phyloP scores from a whole-genome alignment of 2,329 filamentous ascomycete species.

The Acarospora socialis region DNA sequence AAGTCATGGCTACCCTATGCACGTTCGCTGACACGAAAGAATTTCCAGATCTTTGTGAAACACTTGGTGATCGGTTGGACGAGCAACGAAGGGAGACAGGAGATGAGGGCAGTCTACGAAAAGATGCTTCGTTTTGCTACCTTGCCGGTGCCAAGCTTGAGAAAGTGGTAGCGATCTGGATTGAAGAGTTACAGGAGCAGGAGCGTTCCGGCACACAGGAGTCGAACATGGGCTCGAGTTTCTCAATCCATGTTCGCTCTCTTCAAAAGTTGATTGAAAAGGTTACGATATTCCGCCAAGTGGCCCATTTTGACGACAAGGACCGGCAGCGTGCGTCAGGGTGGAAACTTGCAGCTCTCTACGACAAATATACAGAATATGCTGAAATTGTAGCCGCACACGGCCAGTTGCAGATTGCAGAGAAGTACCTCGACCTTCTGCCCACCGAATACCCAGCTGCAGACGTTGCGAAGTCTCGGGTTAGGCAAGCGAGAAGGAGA shows the following conservation, averaged over 20 bases:
- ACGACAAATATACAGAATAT: conserved; percentile 94
- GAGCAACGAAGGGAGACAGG: conserved; percentile 43
- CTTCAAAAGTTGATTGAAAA: conserved; percentile 95
- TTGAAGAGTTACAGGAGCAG: conserved; percentile 70
- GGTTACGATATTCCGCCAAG: conserved; percentile 88
- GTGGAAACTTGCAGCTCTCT: conserved; percentile 81
- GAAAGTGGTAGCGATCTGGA: conserved; percentile 93
- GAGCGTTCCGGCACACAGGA: conserved; percentile 62
- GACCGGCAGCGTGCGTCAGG: conserved; percentile 57
- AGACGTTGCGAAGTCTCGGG: conserved; percentile 70
- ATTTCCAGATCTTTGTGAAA: conserved; percentile 89
- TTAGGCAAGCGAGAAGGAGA: conserved; percentile 69
- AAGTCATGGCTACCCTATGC: conserved; percentile 89
- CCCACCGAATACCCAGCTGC: conserved; percentile 73
- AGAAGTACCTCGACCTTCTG: conserved; percentile 81
- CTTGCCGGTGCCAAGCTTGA: conserved; percentile 90
- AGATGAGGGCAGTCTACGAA: conserved; percentile 46
- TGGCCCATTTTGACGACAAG: conserved; percentile 76
- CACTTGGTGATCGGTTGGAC: conserved; percentile 77
- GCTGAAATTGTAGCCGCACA: conserved; percentile 87
- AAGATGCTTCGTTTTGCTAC: conserved; percentile 94
- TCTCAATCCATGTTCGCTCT: conserved; percentile 78
- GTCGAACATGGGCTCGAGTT: conserved; percentile 59
- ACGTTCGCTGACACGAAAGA: conserved; percentile 85
- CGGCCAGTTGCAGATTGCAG: conserved; percentile 71